Evolutionary conservation across 2,329 filamentous ascomycete species (phyloP).

Genomic region (Macrophomina tecta): DNA sequence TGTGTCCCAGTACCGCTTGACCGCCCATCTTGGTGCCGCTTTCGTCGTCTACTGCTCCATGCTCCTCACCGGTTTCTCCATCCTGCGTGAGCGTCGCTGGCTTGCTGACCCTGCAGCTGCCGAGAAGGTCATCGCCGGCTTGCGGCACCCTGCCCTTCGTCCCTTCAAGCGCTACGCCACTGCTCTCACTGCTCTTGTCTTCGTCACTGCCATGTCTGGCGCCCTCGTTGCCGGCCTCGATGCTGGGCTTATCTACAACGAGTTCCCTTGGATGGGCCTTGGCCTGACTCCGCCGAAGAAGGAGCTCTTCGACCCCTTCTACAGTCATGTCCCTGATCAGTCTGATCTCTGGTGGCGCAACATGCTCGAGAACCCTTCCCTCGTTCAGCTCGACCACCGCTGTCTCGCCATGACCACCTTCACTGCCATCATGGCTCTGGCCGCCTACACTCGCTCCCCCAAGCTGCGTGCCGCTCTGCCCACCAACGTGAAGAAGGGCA

Average conservation of each 20-base stretch:
- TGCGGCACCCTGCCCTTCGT: slow-evolving; percentile 71
- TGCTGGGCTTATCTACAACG: slow-evolving; percentile 97
- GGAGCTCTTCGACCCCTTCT: slow-evolving; percentile 86
- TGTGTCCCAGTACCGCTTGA: slow-evolving; percentile 92
- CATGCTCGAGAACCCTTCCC: slow-evolving; percentile 93
- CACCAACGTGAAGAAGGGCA: slow-evolving; percentile 69
- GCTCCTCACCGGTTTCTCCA: slow-evolving; percentile 84
- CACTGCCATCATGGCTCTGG: slow-evolving; percentile 77
- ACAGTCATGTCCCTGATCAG: slow-evolving; percentile 77
- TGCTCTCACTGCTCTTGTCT: slow-evolving; percentile 76
- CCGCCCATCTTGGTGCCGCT: slow-evolving; percentile 86
- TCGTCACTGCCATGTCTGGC: slow-evolving; percentile 90
- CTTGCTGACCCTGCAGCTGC: slow-evolving; percentile 70
- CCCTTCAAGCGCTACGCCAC: slow-evolving; percentile 76
- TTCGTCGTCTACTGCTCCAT: slow-evolving; percentile 95
- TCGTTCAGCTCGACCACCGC: slow-evolving; percentile 95
- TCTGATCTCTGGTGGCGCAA: slow-evolving; percentile 96
- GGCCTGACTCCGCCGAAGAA: slow-evolving; percentile 79
- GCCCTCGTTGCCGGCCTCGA: slow-evolving; percentile 93
- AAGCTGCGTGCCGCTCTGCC: slow-evolving; percentile 66
- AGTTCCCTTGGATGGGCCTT: slow-evolving; percentile 93
- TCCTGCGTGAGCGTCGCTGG: slow-evolving; percentile 74
- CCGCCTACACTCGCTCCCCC: slow-evolving; percentile 75
- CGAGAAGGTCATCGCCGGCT: slow-evolving; percentile 63
- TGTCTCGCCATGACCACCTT: slow-evolving; percentile 91